Conservation (phyloP, 148 eudicot species). For the Nepenthes gracilis region DNA sequence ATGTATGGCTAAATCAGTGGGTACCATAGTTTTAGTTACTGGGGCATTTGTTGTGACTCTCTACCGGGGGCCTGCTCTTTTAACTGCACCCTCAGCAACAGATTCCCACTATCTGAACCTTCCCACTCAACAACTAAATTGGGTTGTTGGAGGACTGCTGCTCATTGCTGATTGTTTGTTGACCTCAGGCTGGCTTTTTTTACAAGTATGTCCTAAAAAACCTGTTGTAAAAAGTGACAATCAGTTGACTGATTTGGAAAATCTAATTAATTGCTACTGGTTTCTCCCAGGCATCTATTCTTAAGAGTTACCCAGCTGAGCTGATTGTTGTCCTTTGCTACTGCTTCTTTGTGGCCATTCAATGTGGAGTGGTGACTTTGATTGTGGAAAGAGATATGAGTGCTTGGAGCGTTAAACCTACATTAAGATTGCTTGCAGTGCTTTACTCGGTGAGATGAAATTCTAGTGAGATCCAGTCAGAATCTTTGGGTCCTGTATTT, state of each 20-base stretch:
- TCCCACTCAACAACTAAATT: conserved; percentile 28
- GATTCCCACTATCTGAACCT: conserved; percentile 14
- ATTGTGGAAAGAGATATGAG: conserved; percentile 44
- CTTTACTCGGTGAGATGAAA: conserved; percentile 54
- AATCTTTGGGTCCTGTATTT: background rate
- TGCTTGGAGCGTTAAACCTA: conserved; percentile 62
- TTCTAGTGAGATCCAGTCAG: background rate
- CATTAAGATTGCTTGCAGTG: conserved; percentile 39
- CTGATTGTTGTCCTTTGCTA: conserved; percentile 62
- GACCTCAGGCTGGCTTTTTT: conserved; percentile 44
- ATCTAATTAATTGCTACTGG: background rate
- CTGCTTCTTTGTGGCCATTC: conserved; percentile 67
- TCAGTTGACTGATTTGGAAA: background rate
- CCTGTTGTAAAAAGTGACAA: conserved; percentile 3
- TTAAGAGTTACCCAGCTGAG: conserved; percentile 56
- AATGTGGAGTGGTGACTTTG: conserved; percentile 42
- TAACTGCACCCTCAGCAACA: conserved; percentile 14
- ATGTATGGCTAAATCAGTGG: conserved; percentile 26
- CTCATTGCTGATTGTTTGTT: conserved; percentile 42
- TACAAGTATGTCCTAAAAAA: conserved; percentile 43
- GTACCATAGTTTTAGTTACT: conserved; percentile 27
- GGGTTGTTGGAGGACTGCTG: conserved; percentile 61
- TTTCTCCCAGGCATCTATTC: conserved; percentile 43
- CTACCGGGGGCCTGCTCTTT: conserved; percentile 41
- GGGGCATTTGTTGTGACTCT: conserved; percentile 46